Conservation (phyloP, 2,329 filamentous ascomycete genomes). For the Microdochium paspali region DNA sequence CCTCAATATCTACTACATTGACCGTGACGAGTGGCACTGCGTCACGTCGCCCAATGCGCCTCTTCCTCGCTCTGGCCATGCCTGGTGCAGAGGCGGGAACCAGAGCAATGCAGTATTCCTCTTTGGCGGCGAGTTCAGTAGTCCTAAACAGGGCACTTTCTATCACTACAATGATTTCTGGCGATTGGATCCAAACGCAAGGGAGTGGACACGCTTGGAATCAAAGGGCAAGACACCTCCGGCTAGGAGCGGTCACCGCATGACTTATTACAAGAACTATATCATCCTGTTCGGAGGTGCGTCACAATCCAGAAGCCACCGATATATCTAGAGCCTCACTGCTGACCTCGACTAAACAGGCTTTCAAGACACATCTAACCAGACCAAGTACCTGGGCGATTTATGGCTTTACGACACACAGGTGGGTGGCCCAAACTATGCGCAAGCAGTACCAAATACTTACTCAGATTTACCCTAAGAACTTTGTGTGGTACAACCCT, state of each 20-base stretch:
- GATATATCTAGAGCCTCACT: neutral
- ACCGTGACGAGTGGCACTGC: slow-evolving; percentile 81
- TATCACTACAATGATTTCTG: slow-evolving; percentile 99
- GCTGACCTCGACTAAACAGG: slow-evolving; percentile 25
- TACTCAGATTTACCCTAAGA: slow-evolving; percentile 28
- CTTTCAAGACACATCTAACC: slow-evolving; percentile 92
- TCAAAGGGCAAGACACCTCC: slow-evolving; percentile 68
- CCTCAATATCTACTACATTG: slow-evolving; percentile 63
- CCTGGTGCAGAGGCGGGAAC: slow-evolving; percentile 87
- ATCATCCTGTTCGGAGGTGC: slow-evolving; percentile 79
- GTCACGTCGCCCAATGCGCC: slow-evolving; percentile 89
- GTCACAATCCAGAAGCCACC: neutral
- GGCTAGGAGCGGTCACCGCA: slow-evolving; percentile 82
- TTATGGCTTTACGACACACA: slow-evolving; percentile 90
- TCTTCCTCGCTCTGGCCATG: slow-evolving; percentile 83
- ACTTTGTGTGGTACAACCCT: slow-evolving; percentile 76
- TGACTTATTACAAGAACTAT: slow-evolving; percentile 97
- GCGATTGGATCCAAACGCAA: slow-evolving; percentile 71
- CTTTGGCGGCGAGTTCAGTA: slow-evolving; percentile 94
- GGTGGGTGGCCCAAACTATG: slow-evolving; percentile 6
- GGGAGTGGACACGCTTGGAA: slow-evolving; percentile 90
- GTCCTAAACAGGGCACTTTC: slow-evolving; percentile 91
- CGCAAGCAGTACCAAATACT: slow-evolving; percentile 5
- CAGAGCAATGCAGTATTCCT: slow-evolving; percentile 72
- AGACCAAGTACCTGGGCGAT: slow-evolving; percentile 88